Evolutionary conservation across 78 protist genomes (phyloP), one percentile per base, ranked within the genome.

Genomic region (Salpingoeca rosetta): DNA sequence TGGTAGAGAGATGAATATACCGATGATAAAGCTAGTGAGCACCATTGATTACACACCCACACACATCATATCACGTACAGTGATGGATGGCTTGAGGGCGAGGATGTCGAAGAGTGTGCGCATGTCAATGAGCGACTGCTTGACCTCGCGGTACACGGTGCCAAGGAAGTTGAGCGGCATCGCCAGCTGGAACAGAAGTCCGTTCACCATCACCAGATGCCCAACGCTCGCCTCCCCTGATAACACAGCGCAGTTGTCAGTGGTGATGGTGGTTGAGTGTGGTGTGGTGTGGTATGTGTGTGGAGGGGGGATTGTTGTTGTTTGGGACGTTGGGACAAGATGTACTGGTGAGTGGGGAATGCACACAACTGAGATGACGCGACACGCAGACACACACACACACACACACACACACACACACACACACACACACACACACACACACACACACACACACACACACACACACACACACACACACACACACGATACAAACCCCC

Each of bases 101-200:
- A 91, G 76, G 22, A 95, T 74, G 36, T 81, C 77, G 40, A 95
- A 90, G 85, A 95, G 51, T 25, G 88, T 80, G 38, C 92, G 92
- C 95, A 95, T 92, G 81, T 95, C 96, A 43, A 88, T 86, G 11
- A 91, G 85, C 22, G 95, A 85, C 45, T 92, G 93, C 31, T 89
- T 88, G 81, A 92, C 72, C 82, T 93, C 96, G 36, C 98, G 89
- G 72, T 93, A 95, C 40, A 93, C 94, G 7, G 96, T 88, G 36
- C 98, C 98, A 7, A 95, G 83, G 76, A 92, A 95, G 80, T 92
- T 93, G 43, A 95, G 90, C 57, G 98, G 98, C 37, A 91, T 25
- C n/a, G 95, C 90, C 11, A 95, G 90, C 90, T 95, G 98, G 84
- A 95, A 89, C 10, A 95, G 51, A 27, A 93, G 85, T n/a, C 95